These are phyloP conservation scores for Gaertneriomyces semiglobifer DNA, from an alignment of 192 early-diverging fungal genomes.

Conservation along the genomic window DNA sequence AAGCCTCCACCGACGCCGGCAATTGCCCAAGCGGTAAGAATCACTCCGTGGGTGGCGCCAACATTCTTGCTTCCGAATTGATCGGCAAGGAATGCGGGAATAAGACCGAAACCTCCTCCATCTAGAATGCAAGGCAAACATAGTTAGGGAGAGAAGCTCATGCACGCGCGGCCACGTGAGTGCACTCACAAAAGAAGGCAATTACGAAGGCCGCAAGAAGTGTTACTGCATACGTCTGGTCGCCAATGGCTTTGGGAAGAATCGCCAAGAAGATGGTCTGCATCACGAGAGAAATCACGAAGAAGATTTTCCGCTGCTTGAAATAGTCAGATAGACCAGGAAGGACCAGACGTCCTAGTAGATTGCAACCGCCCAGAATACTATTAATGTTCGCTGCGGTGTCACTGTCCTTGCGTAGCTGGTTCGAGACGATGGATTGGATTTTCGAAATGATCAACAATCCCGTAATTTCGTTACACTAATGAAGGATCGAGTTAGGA, in stretches of 20 bases:
- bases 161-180: no score
- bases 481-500: no score
- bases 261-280: slow-evolving; percentile 62
- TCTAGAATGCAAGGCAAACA: slow-evolving; percentile 10
- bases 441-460: slow-evolving; percentile 45
- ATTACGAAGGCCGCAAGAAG: slow-evolving; percentile 60
- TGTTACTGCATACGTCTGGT: slow-evolving; percentile 55
- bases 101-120: slow-evolving; percentile 73
- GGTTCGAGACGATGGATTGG: slow-evolving; percentile 34
- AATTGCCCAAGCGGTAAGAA: slow-evolving; percentile 73
- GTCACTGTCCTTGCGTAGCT: slow-evolving; percentile 22
- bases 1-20: slow-evolving; percentile 72
- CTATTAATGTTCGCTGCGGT: slow-evolving; percentile 37
- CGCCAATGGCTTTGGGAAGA: slow-evolving; percentile 54
- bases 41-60: slow-evolving; percentile 69
- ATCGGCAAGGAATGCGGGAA: slow-evolving; percentile 72
- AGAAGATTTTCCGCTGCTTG: slow-evolving; percentile 63
- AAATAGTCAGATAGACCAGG: slow-evolving; percentile 36
- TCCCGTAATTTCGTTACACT: slow-evolving; percentile 50
- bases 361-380: slow-evolving; percentile 33
- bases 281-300: slow-evolving; percentile 55
- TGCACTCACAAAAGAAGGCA: slow-evolving; percentile 49
- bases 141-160: no score
- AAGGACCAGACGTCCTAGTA: slow-evolving; percentile 33
- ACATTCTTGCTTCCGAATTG: slow-evolving; percentile 81